A percentile compares a stretch with the other conserved stretches of the same genome.
Conservation (phyloP, 1,139 yeast species). For the Blastobotrys raffinosifermentans region DNA sequence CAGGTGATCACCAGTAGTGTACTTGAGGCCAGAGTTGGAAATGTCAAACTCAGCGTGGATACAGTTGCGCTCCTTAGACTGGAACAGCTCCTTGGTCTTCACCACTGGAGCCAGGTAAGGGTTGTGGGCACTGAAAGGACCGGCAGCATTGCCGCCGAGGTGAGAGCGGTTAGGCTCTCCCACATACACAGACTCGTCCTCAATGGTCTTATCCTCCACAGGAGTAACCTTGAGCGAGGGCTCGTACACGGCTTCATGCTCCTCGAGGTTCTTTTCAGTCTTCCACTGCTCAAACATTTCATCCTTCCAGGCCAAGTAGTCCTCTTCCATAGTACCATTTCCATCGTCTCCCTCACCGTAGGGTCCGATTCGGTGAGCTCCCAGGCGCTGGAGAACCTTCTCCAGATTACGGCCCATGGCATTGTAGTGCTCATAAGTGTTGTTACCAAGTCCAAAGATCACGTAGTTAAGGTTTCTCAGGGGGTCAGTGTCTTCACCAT, state of each 20-base stretch:
- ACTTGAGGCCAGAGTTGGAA: constrained; percentile 66
- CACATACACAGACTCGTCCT: constrained; percentile 50
- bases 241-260: constrained; percentile 70
- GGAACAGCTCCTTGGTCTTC: constrained; percentile 63
- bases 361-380: constrained; percentile 65
- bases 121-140: constrained; percentile 79
- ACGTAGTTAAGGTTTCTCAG: constrained; percentile 62
- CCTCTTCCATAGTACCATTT: constrained; percentile 91
- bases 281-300: constrained; percentile 60
- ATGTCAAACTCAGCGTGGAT: constrained; percentile 88
- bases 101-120: constrained; percentile 76
- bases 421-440: constrained; percentile 87
- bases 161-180: constrained; percentile 83
- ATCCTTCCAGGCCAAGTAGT: constrained; percentile 90
- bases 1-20: constrained; percentile 92
- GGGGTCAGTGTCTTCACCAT: constrained; percentile 44
- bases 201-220: constrained; percentile 30
- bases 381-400: constrained; percentile 49
- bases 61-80: constrained; percentile 63
- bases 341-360: constrained; percentile 95
- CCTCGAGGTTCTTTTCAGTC: constrained; percentile 60
- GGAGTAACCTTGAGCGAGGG: constrained; percentile 54
- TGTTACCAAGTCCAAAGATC: constrained; percentile 87
- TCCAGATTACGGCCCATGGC: constrained; percentile 66
- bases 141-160: constrained; percentile 46